phyloP scores from a whole-genome alignment of 306 rosid species.

The Canavalia ensiformis region DNA sequence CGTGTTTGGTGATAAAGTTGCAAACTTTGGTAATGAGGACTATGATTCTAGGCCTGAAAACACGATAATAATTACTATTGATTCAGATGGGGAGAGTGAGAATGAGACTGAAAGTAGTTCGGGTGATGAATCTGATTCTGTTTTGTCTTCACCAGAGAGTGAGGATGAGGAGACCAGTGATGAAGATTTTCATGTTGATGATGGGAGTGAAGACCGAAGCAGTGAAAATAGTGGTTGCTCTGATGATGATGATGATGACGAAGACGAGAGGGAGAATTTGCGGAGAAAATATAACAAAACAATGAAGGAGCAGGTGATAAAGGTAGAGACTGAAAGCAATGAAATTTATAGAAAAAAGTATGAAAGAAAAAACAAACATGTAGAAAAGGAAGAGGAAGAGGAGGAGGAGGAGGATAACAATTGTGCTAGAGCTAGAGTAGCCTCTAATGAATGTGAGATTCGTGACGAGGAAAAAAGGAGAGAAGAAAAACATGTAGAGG shows the following conservation, averaged over 20 bases:
- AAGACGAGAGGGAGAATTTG: neutral
- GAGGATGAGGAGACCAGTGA: constrained; percentile 7
- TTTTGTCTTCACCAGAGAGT: neutral
- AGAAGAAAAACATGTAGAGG: neutral
- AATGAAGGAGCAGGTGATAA: neutral
- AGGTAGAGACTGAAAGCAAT: neutral
- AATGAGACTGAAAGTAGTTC: neutral
- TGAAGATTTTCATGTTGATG: constrained; percentile 35
- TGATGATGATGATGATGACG: too few species aligned
- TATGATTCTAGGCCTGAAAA: neutral
- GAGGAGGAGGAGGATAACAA: neutral
- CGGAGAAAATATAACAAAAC: neutral
- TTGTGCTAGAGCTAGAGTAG: too few species aligned
- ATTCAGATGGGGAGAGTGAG: neutral
- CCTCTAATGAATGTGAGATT: too few species aligned
- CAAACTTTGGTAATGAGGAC: neutral
- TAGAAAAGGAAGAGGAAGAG: neutral
- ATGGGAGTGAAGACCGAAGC: neutral
- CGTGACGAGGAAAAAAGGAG: neutral
- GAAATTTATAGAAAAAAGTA: neutral
- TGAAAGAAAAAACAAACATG: neutral
- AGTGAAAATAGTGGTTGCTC: neutral
- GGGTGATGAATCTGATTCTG: neutral
- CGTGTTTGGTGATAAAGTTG: neutral
- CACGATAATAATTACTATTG: neutral